Evolutionary conservation across 1,284 basidiomycete genomes (phyloP).

Genomic region (Melampsora americana): DNA sequence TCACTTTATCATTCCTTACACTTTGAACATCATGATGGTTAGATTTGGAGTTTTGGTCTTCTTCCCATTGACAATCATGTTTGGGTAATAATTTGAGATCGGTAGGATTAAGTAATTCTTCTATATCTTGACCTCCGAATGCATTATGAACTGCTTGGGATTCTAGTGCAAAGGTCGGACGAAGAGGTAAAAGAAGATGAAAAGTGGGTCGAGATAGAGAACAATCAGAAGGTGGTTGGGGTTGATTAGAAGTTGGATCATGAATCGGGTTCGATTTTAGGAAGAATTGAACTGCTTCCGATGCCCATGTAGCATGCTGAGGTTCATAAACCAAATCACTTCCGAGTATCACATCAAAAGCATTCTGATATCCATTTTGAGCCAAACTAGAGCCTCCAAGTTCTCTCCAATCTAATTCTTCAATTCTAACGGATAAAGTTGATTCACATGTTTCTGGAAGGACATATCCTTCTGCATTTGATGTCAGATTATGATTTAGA

Average conservation of each 20-base stretch:
- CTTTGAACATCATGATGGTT: background rate
- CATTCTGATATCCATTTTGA: background rate
- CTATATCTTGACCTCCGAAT: constrained; percentile 24
- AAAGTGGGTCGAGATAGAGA: constrained; percentile 17
- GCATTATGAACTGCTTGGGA: constrained; percentile 16
- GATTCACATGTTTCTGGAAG: constrained; percentile 7
- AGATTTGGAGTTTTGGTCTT: background rate
- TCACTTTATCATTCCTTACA: background rate
- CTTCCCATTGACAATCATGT: constrained; percentile 27
- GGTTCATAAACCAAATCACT: constrained; percentile 35
- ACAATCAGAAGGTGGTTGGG: constrained; percentile 8
- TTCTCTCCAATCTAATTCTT: constrained; percentile 27
- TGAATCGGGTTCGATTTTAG: constrained; percentile 2
- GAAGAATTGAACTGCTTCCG: constrained; percentile 17
- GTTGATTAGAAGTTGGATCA: background rate
- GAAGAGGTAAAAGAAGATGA: constrained; percentile 30
- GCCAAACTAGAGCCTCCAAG: constrained; percentile 9
- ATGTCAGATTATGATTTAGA: constrained; percentile 3
- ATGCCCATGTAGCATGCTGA: constrained; percentile 19
- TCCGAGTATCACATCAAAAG: constrained; percentile 17
- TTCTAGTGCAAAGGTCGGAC: constrained; percentile 26
- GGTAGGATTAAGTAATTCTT: constrained; percentile 14
- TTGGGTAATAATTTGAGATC: constrained; percentile 7
- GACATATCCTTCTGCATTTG: background rate
- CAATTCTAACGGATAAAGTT: constrained; percentile 4